Base-by-base conservation (phyloP, 192 early-diverging fungal genomes). In the Backusella tuberculispora region DNA sequence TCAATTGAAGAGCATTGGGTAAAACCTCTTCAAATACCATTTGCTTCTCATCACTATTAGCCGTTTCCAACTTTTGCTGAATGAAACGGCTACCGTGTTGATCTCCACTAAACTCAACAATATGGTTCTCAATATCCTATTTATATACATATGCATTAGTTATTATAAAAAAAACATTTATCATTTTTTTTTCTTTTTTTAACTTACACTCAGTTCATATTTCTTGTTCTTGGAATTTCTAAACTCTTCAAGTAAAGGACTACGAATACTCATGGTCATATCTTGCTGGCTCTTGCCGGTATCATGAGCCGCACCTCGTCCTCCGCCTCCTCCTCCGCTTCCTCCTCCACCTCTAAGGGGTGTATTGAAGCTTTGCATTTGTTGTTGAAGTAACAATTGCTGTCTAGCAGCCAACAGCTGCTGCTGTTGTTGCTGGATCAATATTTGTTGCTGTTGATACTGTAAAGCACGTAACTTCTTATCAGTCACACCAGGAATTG, bases 31-130 rank as follows among this genome's bases (percentile, higher is more conserved):
- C 93, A 87, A 99, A 99, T 56, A 99, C 97, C 63, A 95, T 85
- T 83, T 98, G 92, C 85, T 98, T 98, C 74, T 99, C 98, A 45
- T 98, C 98, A 41, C 86, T 87, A 26, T 89, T 91, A 9, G 95
- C 96, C 0, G 92, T 93, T 81, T 99, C 98, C 21, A 99, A 88
- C 82, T 97, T 97, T 78, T 98, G 97, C 86, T 99, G 98, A 83
- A 99, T 98, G 76, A 98, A 99, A 15, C 98, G 91, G 71, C 96
- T 97, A 1, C 98, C 98, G 74, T 99, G 96, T 83, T 99, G 98
- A 83, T 99, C 98, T 73, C 95, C 94, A 80, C 96, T 97, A 76
- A 99, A 99, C 81, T 99, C 98, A 29, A 98, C 96, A 79, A 99
- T 94, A 80, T 91, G 90, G 26, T 92, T 93, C 50, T 87, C 88